phyloP scores from a whole-genome alignment of 495 filamentous ascomycete genomes.

The Chaetomium tenue region DNA sequence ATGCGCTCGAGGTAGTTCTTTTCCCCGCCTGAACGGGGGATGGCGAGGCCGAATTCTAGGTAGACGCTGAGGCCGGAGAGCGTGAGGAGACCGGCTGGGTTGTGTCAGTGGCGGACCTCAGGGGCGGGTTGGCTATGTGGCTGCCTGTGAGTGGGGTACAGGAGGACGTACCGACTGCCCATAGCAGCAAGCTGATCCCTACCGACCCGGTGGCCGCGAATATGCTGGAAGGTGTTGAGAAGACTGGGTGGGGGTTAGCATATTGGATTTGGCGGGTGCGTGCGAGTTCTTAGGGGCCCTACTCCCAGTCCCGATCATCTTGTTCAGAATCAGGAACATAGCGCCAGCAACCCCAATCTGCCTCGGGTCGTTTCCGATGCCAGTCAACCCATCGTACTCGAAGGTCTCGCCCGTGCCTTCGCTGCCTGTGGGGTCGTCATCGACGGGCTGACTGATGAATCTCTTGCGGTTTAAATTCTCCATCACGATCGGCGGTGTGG shows the following conservation, averaged over 20 bases:
- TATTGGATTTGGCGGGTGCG: no score
- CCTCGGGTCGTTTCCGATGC: slow-evolving; percentile 42
- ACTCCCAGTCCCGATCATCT: slow-evolving; percentile 60
- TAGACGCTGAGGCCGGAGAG: slow-evolving; percentile 32
- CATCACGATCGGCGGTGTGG: background rate
- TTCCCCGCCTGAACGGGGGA: slow-evolving; percentile 51
- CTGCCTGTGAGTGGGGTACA: no score
- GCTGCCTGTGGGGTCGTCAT: slow-evolving; percentile 10
- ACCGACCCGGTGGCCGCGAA: slow-evolving; percentile 46
- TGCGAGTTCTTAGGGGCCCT: no score
- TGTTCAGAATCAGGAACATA: slow-evolving; percentile 56
- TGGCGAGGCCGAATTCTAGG: slow-evolving; percentile 51
- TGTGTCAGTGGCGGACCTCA: background rate
- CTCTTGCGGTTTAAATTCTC: slow-evolving; percentile 14
- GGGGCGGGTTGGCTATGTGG: no score
- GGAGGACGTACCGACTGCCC: slow-evolving; percentile 36
- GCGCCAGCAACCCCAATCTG: slow-evolving; percentile 54
- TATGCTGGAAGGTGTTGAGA: slow-evolving; percentile 46
- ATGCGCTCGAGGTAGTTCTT: slow-evolving; percentile 64
- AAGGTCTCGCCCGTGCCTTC: slow-evolving; percentile 21
- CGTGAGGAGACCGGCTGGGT: slow-evolving; percentile 22
- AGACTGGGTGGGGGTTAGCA: slow-evolving; percentile 26
- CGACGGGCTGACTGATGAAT: background rate
- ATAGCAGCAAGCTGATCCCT: slow-evolving; percentile 41
- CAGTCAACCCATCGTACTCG: slow-evolving; percentile 13